A percentile compares a stretch with the other conserved stretches of the same genome.
Conservation (phyloP, 495 filamentous ascomycete species). For the Cercophora samala region DNA sequence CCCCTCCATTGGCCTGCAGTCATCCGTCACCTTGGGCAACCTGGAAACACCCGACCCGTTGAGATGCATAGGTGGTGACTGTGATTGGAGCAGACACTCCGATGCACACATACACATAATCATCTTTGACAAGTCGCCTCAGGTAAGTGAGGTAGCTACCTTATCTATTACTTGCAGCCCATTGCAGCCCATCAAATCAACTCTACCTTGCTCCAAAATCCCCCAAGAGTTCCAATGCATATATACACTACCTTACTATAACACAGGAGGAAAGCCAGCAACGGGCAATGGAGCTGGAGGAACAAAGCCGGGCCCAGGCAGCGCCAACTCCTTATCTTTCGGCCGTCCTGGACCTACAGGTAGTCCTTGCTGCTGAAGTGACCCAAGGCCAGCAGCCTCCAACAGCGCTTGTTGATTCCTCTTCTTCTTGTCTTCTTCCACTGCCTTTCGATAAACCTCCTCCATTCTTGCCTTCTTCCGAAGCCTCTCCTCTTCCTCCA, state of each 20-base stretch:
- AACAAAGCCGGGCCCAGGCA: not conserved
- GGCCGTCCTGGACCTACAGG: too few species aligned
- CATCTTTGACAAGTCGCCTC: too few species aligned
- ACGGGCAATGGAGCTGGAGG: not conserved
- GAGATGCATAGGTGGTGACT: not conserved
- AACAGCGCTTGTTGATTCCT: not conserved
- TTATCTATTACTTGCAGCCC: not conserved
- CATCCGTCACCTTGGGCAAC: not conserved
- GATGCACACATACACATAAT: too few species aligned
- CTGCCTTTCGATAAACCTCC: not conserved
- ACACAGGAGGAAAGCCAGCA: not conserved
- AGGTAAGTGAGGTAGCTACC: too few species aligned
- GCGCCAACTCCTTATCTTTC: not conserved
- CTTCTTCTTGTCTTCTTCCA: not conserved
- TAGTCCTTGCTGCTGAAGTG: too few species aligned
- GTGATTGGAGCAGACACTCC: not conserved
- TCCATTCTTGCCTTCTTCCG: conserved; percentile 6
- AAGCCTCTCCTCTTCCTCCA: conserved; percentile 24
- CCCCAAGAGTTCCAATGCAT: not conserved
- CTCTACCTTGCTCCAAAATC: not conserved
- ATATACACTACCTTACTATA: not conserved
- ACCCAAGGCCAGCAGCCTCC: not conserved
- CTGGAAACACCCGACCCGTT: too few species aligned
- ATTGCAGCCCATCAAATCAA: not conserved
- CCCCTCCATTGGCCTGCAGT: not conserved